Percentiles rank a stretch among this genome's conserved stretches.
These are phyloP conservation scores for Lactarius deliciosus DNA, from an alignment of 768 basidiomycete species.

Conservation along the genomic window DNA sequence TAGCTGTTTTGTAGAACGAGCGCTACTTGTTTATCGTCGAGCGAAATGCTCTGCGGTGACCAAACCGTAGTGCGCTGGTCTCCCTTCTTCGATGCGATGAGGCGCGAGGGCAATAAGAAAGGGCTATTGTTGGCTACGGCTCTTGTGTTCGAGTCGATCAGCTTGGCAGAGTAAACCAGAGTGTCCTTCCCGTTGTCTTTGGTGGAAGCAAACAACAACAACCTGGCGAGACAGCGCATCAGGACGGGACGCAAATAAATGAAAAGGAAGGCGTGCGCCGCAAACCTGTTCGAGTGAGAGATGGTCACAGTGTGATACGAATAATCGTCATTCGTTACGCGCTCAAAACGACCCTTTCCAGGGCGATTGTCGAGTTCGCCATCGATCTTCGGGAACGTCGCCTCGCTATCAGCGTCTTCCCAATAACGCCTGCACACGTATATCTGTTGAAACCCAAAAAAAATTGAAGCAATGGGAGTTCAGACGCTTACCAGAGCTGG, in stretches of 20 bases:
- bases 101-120: constrained; percentile 37
- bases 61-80: constrained; percentile 36
- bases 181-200: constrained; percentile 43
- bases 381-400: constrained; percentile 38
- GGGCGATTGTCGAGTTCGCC: constrained; percentile 42
- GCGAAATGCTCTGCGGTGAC: constrained; percentile 37
- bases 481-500: constrained; percentile 41
- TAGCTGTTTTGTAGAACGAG: constrained; percentile 36
- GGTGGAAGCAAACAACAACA: constrained; percentile 44
- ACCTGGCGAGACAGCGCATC: constrained; percentile 27
- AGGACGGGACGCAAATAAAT: neutral
- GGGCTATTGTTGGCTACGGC: constrained; percentile 34
- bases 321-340: constrained; percentile 42
- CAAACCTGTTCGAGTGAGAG: constrained; percentile 41
- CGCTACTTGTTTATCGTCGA: constrained; percentile 42
- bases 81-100: constrained; percentile 37
- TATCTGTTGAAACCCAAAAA: neutral
- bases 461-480: neutral
- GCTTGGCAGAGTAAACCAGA: constrained; percentile 39
- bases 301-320: constrained; percentile 35
- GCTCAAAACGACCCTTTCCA: constrained; percentile 43
- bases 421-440: constrained; percentile 41
- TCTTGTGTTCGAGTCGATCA: constrained; percentile 37
- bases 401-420: constrained; percentile 38
- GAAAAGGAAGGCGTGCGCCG: neutral